Conservation (phyloP, 73 alveolate species). For the Paramecium caudatum region DNA sequence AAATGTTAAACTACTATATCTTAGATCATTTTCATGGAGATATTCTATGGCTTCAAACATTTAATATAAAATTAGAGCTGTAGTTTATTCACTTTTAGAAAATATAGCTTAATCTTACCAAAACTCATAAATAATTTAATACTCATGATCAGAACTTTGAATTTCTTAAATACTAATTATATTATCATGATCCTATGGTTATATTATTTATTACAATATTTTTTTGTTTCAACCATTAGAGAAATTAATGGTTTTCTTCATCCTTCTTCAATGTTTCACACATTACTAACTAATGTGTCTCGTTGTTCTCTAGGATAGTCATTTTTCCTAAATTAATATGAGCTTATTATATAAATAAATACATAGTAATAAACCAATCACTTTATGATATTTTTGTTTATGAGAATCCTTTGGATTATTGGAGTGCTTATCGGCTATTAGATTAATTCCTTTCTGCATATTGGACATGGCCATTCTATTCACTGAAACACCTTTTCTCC, state of each 20-base stretch:
- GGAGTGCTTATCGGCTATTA: not conserved
- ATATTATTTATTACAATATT: not conserved
- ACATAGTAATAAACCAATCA: conserved; percentile 29
- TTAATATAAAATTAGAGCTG: not conserved
- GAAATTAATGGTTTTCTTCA: not conserved
- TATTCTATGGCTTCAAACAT: conserved; percentile 7
- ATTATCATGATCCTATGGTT: conserved; percentile 5
- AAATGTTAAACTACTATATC: not conserved
- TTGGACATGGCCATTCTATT: conserved; percentile 6
- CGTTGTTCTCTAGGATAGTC: not conserved
- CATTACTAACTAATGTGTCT: not conserved
- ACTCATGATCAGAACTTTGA: not conserved
- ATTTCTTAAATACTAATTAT: not conserved
- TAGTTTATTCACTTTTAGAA: not conserved
- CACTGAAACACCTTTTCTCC: not conserved
- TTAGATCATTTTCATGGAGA: conserved; percentile 13
- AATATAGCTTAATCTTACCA: not conserved
- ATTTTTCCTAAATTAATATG: not conserved
- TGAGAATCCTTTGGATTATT: not conserved
- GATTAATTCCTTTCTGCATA: not conserved
- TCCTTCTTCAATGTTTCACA: not conserved
- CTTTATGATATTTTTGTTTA: conserved; percentile 43
- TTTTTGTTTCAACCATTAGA: conserved; percentile 23
- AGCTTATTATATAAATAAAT: not conserved
- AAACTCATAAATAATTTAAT: not conserved